A percentile compares a stretch with the other conserved stretches of the same genome.
Evolutionary conservation across 306 rosid species (phyloP).

Genomic region (Glycyrrhiza uralensis): DNA sequence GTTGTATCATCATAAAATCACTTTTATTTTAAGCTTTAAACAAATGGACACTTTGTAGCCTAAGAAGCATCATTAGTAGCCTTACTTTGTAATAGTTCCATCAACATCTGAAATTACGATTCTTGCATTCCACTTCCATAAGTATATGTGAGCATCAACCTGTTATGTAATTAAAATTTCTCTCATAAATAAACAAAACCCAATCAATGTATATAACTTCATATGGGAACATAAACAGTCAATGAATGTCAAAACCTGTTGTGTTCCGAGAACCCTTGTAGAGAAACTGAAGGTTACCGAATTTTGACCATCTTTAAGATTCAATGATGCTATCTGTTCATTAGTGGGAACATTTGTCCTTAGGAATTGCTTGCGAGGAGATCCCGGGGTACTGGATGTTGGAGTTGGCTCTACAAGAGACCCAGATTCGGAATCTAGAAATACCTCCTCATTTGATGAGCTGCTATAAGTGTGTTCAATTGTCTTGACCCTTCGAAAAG

Average conservation of each 20-base stretch:
- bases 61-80: slow-evolving; percentile 8
- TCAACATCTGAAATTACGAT: slow-evolving; percentile 98
- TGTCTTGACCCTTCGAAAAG: slow-evolving; percentile 91
- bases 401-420: slow-evolving; percentile 43
- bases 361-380: slow-evolving; percentile 64
- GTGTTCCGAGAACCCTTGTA: slow-evolving; percentile 86
- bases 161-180: slow-evolving; percentile 37
- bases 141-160: slow-evolving; percentile 98
- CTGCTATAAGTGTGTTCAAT: slow-evolving; percentile 62
- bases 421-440: slow-evolving; percentile 82
- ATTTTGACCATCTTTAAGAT: slow-evolving; percentile 94
- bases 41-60: slow-evolving; percentile 6
- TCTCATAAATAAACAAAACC: slow-evolving; percentile 20
- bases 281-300: slow-evolving; percentile 84
- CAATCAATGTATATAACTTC: neutral
- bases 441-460: slow-evolving; percentile 71
- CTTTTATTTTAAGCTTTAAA: neutral
- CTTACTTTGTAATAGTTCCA: slow-evolving; percentile 99
- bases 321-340: slow-evolving; percentile 94
- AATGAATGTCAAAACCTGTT: slow-evolving; percentile 67
- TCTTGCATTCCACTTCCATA: slow-evolving; percentile 96
- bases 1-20: neutral
- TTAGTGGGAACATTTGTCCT: slow-evolving; percentile 94
- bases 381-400: slow-evolving; percentile 31
- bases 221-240: slow-evolving; percentile 7